Conservation (phyloP, 345 rosid species). For the Ceriops zippeliana region DNA sequence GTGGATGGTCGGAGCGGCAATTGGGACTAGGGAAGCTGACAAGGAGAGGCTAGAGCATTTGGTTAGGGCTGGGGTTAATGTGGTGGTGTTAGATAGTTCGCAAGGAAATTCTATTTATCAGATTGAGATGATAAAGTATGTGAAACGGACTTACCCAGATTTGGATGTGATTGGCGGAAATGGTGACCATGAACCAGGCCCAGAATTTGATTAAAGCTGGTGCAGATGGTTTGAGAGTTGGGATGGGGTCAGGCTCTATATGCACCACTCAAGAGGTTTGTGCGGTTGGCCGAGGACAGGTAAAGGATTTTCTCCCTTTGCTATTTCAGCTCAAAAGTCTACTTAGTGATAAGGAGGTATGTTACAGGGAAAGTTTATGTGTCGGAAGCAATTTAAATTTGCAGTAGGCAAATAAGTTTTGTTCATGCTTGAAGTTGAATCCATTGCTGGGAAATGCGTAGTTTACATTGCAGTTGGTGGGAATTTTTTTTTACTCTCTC, state of each 20-base stretch:
- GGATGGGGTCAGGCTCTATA: conserved; percentile 97
- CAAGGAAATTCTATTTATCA: conserved; percentile 90
- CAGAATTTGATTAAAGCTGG: conserved; percentile 81
- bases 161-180: conserved; percentile 77
- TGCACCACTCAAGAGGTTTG: conserved; percentile 98
- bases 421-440: too few relatives aligned
- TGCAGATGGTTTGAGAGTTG: conserved; percentile 80
- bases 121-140: conserved; percentile 78
- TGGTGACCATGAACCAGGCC: conserved; percentile 76
- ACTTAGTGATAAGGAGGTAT: too few relatives aligned
- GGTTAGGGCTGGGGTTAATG: conserved; percentile 67
- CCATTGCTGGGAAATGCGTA: too few relatives aligned
- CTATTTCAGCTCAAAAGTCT: too few relatives aligned
- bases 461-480: too few relatives aligned
- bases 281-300: conserved; percentile 97
- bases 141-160: conserved; percentile 59
- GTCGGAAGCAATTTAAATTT: too few relatives aligned
- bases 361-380: too few relatives aligned
- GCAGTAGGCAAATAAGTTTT: too few relatives aligned
- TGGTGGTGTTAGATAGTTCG: conserved; percentile 78
- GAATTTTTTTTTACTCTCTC: too few relatives aligned
- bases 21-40: conserved; percentile 77
- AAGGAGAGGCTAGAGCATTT: conserved; percentile 76
- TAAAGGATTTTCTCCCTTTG: conserved; percentile 16
- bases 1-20: conserved; percentile 93